A percentile compares a stretch with the other conserved stretches of the same genome.
Conservation (phyloP, 768 basidiomycete genomes). For the Symmetrospora coprosmae region DNA sequence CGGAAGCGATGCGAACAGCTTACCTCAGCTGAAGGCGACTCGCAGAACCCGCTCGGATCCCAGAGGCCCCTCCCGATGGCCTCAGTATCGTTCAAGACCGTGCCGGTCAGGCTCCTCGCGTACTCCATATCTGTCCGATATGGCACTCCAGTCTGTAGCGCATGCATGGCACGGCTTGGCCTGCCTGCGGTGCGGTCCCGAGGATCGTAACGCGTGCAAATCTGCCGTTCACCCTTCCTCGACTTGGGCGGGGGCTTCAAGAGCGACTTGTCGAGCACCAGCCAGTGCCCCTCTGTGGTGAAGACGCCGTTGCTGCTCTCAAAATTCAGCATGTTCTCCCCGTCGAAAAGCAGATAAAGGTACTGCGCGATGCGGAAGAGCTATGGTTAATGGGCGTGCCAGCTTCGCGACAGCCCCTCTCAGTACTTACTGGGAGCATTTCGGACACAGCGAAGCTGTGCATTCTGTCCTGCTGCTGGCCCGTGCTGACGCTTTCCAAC, state of each 20-base stretch:
- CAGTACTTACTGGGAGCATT: conserved; percentile 15
- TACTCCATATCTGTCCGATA: conserved; percentile 63
- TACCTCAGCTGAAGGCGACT: conserved; percentile 49
- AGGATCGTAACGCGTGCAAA: conserved; percentile 56
- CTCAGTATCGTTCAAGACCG: conserved; percentile 44
- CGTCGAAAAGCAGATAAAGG: conserved; percentile 38
- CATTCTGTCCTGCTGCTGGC: conserved; percentile 63
- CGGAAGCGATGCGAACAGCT: too few relatives aligned
- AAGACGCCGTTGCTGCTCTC: conserved; percentile 80
- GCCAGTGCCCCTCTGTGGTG: conserved; percentile 86
- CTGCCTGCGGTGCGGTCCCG: conserved; percentile 32
- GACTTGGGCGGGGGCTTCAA: conserved; percentile 36
- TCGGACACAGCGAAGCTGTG: conserved; percentile 55
- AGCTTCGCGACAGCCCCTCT: too few relatives aligned
- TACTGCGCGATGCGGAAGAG: conserved; percentile 27
- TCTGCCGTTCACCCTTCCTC: neutral
- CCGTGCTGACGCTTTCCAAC: conserved; percentile 55
- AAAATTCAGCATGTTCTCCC: conserved; percentile 56
- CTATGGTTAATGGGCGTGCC: conserved; percentile 85
- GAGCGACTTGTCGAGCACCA: conserved; percentile 49
- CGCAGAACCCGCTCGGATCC: conserved; percentile 62
- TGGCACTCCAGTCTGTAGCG: conserved; percentile 5
- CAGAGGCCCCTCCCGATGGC: conserved; percentile 40
- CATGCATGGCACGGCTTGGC: conserved; percentile 28
- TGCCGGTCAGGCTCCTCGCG: conserved; percentile 54